These are phyloP conservation scores for Macaranga tanarius DNA, from an alignment of 441 rosid genomes.

Conservation along the genomic window DNA sequence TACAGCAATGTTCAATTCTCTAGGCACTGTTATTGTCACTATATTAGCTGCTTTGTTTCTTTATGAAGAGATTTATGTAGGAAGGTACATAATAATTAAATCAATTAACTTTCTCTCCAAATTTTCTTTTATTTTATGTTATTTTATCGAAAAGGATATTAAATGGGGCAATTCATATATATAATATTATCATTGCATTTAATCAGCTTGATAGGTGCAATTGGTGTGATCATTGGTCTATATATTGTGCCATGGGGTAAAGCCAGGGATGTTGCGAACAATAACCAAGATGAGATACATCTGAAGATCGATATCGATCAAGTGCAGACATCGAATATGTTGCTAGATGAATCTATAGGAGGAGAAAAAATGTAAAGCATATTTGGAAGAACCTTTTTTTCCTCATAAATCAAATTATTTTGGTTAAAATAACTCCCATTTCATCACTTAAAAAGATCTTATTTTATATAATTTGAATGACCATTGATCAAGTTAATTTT, in stretches of 20 bases:
- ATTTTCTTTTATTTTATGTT: neutral
- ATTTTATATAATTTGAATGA: too few relatives aligned
- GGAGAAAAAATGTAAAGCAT: conserved; percentile 10
- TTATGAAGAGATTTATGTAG: conserved; percentile 49
- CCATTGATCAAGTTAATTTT: too few relatives aligned
- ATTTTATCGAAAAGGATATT: too few relatives aligned
- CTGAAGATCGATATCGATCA: conserved; percentile 29
- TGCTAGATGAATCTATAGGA: conserved; percentile 20
- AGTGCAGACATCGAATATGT: conserved; percentile 6
- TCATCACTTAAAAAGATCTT: too few relatives aligned
- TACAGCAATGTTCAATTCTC: conserved; percentile 61
- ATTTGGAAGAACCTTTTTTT: conserved; percentile 43
- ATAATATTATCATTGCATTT: neutral
- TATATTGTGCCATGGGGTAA: conserved; percentile 79
- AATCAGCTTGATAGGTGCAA: conserved; percentile 57
- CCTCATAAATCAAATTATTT: conserved; percentile 7
- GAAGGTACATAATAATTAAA: conserved; percentile 43
- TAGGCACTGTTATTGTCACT: conserved; percentile 54
- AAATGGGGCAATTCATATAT: neutral
- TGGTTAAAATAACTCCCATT: neutral
- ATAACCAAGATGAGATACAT: conserved; percentile 19
- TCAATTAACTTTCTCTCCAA: neutral
- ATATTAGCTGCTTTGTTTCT: conserved; percentile 50
- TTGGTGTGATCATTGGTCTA: conserved; percentile 59
- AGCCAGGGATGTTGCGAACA: conserved; percentile 39